These are phyloP conservation scores for Dactylellina leptospora DNA, from an alignment of 2,329 filamentous ascomycete genomes.

Conservation along the genomic window DNA sequence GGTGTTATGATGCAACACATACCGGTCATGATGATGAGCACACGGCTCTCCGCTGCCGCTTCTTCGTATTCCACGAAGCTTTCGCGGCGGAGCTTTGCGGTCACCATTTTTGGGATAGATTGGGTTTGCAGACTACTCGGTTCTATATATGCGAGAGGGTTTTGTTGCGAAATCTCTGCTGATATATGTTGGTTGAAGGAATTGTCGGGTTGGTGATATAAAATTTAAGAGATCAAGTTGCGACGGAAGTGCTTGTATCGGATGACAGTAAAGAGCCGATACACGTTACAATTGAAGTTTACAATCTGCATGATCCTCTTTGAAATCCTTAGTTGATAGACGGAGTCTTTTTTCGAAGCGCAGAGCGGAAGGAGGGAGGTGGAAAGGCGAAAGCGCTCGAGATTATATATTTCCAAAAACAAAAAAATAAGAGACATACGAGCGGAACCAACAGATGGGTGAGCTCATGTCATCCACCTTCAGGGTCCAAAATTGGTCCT, in stretches of 20 bases:
- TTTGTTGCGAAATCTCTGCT: no score
- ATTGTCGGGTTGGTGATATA: background rate
- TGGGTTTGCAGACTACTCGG: no score
- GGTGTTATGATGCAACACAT: constrained; percentile 29
- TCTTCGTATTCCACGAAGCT: constrained; percentile 49
- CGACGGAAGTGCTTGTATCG: constrained; percentile 37
- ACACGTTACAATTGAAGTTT: constrained; percentile 29
- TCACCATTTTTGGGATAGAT: constrained; percentile 23
- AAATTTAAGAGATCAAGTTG: constrained; percentile 35
- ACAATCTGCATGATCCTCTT: constrained; percentile 33
- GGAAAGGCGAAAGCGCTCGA: constrained; percentile 17
- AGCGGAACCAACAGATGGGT: constrained; percentile 12
- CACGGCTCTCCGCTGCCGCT: constrained; percentile 71
- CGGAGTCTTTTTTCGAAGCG: no score
- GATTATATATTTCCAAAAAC: constrained; percentile 38
- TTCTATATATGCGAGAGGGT: no score
- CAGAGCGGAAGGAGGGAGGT: background rate
- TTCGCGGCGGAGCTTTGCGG: constrained; percentile 44
- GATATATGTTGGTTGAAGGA: background rate
- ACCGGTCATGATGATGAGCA: constrained; percentile 90
- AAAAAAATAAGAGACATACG: background rate
- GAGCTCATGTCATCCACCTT: constrained; percentile 32
- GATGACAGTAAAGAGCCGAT: constrained; percentile 32
- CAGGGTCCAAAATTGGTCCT: constrained; percentile 1
- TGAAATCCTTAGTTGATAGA: background rate